These are phyloP conservation scores for Mycena vulgaris DNA, from an alignment of 768 basidiomycete species.

Conservation along the genomic window DNA sequence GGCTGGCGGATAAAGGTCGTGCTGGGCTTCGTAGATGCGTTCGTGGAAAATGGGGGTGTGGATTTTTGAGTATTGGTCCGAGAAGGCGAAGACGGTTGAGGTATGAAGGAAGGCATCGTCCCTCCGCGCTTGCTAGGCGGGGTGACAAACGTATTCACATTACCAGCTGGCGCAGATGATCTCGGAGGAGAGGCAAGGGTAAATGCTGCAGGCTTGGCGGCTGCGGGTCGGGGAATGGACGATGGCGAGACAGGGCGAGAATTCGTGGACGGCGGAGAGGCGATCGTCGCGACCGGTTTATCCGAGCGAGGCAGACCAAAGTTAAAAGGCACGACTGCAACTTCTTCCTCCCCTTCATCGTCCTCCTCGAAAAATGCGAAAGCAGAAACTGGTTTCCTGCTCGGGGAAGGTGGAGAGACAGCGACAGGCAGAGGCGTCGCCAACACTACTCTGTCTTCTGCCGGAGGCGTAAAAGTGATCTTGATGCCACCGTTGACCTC, in stretches of 20 bases:
- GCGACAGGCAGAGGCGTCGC: constrained; percentile 37
- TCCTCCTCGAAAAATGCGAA: constrained; percentile 40
- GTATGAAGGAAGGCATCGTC: constrained; percentile 69
- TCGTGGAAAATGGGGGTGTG: constrained; percentile 44
- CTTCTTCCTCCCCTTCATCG: constrained; percentile 47
- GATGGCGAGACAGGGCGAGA: constrained; percentile 57
- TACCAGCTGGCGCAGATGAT: constrained; percentile 39
- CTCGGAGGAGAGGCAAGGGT: constrained; percentile 46
- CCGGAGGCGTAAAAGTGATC: constrained; percentile 81
- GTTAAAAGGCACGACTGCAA: constrained; percentile 49
- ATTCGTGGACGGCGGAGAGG: constrained; percentile 38
- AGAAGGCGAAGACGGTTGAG: constrained; percentile 68
- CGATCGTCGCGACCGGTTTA: constrained; percentile 27
- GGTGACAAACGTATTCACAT: constrained; percentile 57
- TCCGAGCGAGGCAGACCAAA: constrained; percentile 49
- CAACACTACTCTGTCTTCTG: constrained; percentile 43
- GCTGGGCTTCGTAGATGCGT: constrained; percentile 49
- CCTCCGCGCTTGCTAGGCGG: constrained; percentile 70
- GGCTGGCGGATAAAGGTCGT: constrained; percentile 64
- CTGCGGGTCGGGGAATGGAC: constrained; percentile 63
- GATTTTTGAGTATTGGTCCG: constrained; percentile 48
- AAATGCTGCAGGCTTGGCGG: constrained; percentile 53
- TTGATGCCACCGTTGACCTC: constrained; percentile 72
- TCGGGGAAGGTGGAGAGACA: constrained; percentile 30
- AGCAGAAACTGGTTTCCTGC: constrained; percentile 29